These are phyloP conservation scores for Nemania abortiva DNA, from an alignment of 2,329 filamentous ascomycete genomes.

Conservation along the genomic window DNA sequence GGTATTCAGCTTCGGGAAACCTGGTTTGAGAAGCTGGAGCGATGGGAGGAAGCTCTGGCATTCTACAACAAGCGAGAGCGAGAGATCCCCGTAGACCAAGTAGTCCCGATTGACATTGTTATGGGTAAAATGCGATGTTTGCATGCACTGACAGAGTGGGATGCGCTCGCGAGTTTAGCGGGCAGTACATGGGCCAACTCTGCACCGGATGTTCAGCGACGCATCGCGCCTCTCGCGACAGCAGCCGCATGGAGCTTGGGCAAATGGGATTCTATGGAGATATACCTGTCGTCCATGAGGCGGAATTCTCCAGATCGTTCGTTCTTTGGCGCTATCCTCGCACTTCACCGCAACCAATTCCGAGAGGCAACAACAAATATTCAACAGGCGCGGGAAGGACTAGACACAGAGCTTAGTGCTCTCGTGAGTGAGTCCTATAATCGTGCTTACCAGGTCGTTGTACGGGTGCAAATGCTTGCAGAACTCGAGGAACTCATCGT, in stretches of 20 bases:
- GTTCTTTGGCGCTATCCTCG: constrained; percentile 96
- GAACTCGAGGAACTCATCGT: constrained; percentile 97
- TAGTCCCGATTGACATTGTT: constrained; percentile 86
- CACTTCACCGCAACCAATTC: constrained; percentile 96
- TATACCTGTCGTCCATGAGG: constrained; percentile 95
- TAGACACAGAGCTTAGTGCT: constrained; percentile 95
- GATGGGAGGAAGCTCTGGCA: constrained; percentile 95
- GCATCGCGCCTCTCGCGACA: constrained; percentile 92
- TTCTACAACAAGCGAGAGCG: constrained; percentile 90
- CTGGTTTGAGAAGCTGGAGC: constrained; percentile 98
- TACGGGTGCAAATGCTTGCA: constrained; percentile 98
- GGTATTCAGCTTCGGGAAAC: constrained; percentile 94
- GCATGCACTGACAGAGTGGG: constrained; percentile 97
- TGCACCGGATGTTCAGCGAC: constrained; percentile 84
- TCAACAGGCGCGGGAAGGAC: constrained; percentile 88
- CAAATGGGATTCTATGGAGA: constrained; percentile 99
- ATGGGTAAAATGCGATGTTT: constrained; percentile 99
- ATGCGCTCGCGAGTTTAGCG: constrained; percentile 86
- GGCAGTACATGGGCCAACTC: constrained; percentile 96
- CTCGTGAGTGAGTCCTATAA: constrained; percentile 99
- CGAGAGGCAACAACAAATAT: constrained; percentile 90
- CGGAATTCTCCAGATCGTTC: constrained; percentile 91
- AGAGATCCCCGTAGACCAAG: constrained; percentile 69
- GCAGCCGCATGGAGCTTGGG: constrained; percentile 96
- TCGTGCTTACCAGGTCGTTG: constrained; percentile 95